These are phyloP conservation scores for Daedaleopsis nitida DNA, from an alignment of 768 basidiomycete genomes.

Conservation along the genomic window DNA sequence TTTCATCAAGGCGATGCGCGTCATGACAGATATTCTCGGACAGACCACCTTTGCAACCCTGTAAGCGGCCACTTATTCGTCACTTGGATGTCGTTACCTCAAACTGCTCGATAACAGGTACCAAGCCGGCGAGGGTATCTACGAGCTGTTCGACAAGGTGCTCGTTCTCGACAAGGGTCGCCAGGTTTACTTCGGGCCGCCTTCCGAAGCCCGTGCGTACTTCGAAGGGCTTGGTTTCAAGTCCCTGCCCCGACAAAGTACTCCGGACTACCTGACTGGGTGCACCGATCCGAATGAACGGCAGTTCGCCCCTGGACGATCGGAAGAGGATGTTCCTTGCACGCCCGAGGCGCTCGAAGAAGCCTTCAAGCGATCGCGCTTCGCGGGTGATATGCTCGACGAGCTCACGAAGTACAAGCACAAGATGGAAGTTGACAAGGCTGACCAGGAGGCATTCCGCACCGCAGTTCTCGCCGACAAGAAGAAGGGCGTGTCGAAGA, in stretches of 20 bases:
- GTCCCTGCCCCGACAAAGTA: slow-evolving; percentile 78
- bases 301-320: slow-evolving; percentile 66
- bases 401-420: slow-evolving; percentile 57
- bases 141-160: slow-evolving; percentile 84
- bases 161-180: slow-evolving; percentile 80
- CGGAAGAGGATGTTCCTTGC: slow-evolving; percentile 59
- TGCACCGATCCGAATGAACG: slow-evolving; percentile 88
- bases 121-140: slow-evolving; percentile 79
- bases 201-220: slow-evolving; percentile 72
- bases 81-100: background rate
- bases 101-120: slow-evolving; percentile 25
- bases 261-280: slow-evolving; percentile 83
- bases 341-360: slow-evolving; percentile 68
- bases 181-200: slow-evolving; percentile 80
- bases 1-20: slow-evolving; percentile 74
- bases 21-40: slow-evolving; percentile 82
- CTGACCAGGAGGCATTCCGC: slow-evolving; percentile 77
- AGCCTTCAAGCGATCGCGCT: slow-evolving; percentile 56
- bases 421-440: slow-evolving; percentile 57
- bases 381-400: slow-evolving; percentile 44
- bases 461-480: slow-evolving; percentile 76
- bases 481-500: slow-evolving; percentile 72
- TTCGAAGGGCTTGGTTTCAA: slow-evolving; percentile 77
- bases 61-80: slow-evolving; percentile 37
- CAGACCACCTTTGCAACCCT: slow-evolving; percentile 82